Evolutionary conservation across 139 green algal species (phyloP).

Genomic region (Penium margaritaceum): DNA sequence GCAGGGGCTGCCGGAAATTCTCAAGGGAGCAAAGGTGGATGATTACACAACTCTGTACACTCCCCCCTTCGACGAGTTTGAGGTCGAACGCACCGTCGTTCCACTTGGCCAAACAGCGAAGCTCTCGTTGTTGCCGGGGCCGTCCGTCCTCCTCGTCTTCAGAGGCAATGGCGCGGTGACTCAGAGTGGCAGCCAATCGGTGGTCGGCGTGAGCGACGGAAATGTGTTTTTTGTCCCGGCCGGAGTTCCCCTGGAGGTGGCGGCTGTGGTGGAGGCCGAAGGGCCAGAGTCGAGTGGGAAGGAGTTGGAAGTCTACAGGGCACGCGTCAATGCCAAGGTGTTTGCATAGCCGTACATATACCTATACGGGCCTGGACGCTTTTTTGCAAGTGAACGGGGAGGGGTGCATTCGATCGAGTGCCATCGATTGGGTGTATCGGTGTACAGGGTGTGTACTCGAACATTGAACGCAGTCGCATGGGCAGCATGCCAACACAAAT

Average conservation of each 20-base stretch:
- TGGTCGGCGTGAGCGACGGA: conserved; percentile 12
- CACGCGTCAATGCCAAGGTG: neutral
- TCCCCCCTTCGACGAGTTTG: conserved; percentile 86
- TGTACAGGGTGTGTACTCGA: too few species aligned
- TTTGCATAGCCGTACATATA: too few species aligned
- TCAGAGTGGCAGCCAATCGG: too few species aligned
- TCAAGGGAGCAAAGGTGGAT: conserved; percentile 37
- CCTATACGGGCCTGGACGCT: too few species aligned
- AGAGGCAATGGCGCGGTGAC: conserved; percentile 23
- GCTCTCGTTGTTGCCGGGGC: conserved; percentile 5
- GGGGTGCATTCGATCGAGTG: too few species aligned
- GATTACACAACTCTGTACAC: conserved; percentile 56
- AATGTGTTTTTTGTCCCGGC: conserved; percentile 36
- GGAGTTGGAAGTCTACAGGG: conserved; percentile 14
- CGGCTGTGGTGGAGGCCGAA: conserved; percentile 21
- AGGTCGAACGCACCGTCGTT: conserved; percentile 53
- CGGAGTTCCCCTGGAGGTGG: neutral
- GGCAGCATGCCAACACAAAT: too few species aligned
- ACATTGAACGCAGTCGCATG: too few species aligned
- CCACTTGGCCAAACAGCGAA: conserved; percentile 13
- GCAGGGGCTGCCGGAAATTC: conserved; percentile 40
- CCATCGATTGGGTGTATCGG: too few species aligned
- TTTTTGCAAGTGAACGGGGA: too few species aligned
- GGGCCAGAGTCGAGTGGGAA: neutral
- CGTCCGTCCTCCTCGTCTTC: conserved; percentile 28